Evolutionary conservation across 225 moss, liverwort and hornwort species (phyloP).

Genomic region (Sphagnum tenellum): DNA sequence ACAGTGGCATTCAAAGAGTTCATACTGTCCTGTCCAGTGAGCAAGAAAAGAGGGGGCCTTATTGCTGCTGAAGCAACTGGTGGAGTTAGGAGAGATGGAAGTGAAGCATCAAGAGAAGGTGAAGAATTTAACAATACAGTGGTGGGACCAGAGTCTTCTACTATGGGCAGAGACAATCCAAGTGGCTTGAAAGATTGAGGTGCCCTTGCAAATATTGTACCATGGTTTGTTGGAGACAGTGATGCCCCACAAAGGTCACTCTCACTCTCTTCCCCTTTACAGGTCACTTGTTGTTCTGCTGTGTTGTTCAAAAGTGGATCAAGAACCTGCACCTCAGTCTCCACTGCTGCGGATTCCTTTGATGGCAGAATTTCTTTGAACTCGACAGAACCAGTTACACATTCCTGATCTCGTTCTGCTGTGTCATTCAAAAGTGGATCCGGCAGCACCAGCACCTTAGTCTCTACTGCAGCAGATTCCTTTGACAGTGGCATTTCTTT

Average conservation of each 20-base stretch:
- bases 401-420: not conserved
- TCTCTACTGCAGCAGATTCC: slow-evolving; percentile 6
- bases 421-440: slow-evolving; percentile 1
- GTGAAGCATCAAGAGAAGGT: slow-evolving; percentile 1
- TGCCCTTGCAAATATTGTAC: slow-evolving; percentile 7
- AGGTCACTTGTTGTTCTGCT: slow-evolving; percentile 9
- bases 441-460: slow-evolving; percentile 5
- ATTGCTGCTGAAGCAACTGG: not conserved
- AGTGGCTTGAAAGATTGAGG: slow-evolving; percentile 8
- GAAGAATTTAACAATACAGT: not conserved
- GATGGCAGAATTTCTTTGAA: not conserved
- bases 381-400: too few relatives aligned
- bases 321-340: slow-evolving; percentile 6
- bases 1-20: not conserved
- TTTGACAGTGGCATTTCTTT: slow-evolving; percentile 1
- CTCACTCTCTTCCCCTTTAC: slow-evolving; percentile 8
- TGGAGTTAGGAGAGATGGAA: not conserved
- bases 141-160: not conserved
- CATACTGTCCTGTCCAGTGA: not conserved
- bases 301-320: slow-evolving; percentile 1
- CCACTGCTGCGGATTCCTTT: slow-evolving; percentile 11
- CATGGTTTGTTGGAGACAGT: slow-evolving; percentile 9
- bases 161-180: slow-evolving; percentile 4
- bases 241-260: slow-evolving; percentile 10
- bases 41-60: not conserved